Evolutionary conservation across 176 grass and related monocot species (phyloP), one percentile per base, ranked within the genome.

Genomic region (Zoysia japonica): DNA sequence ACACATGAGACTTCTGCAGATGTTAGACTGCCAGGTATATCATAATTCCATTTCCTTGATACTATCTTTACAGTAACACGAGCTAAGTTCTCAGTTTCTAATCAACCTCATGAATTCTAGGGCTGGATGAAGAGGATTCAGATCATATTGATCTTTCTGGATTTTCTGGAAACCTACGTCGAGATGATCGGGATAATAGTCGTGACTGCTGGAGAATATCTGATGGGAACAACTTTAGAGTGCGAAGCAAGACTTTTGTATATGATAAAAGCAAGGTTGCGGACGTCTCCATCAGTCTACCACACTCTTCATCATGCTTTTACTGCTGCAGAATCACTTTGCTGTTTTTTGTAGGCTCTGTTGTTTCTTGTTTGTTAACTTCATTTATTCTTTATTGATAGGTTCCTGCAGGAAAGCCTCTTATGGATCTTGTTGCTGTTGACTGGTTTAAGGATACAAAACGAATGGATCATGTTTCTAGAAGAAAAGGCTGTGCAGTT

Each of bases 201-300:
- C 91, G 95, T 83, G 88, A 94, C 88, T 98, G 95, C 70, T 98
- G 95, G 95, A 98, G 85, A 87, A 85, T 94, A 87, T 89, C 92
- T 46, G 92, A 98, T 39, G 95, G 85, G 53, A 94, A 98, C 73
- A 98, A 98, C 83, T 98, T 98, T 81, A 94, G 89, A 94, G 95
- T 98, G 64, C 88, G 95, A 74, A 94, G 95, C 81, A 92, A 90
- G 85, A 82, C 77, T 55, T 98, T 98, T 74, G 68, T 85, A 83
- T 87, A 90, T 81, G 89, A 98, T 70, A 94, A 98, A 78, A 88
- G 82, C 85, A 98, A 98, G 91, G 92, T 98, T 57, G 78, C 42
- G 12, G 81, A 75, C 78, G 81, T 65, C 62, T 50, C 78, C 42
- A 73, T 45, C 46, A 42, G 40, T 76, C 51, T n/a, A 82, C 5